Base-by-base conservation (phyloP, 805 yeast species). In the Barnettozyma botsteinii region DNA sequence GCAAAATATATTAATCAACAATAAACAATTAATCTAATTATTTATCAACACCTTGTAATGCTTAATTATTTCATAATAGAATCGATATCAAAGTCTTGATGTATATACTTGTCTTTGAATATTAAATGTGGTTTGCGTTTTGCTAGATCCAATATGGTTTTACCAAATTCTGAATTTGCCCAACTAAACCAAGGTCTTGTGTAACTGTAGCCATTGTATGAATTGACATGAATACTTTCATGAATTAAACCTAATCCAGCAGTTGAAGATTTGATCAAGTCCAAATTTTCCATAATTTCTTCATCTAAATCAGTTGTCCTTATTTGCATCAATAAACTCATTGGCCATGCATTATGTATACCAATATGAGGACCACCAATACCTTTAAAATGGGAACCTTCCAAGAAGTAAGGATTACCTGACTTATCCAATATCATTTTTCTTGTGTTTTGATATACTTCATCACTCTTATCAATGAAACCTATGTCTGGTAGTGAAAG, bases 321-420 rank as follows among this genome's bases (percentile, higher is more conserved):
- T 17, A 86, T 85, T 24, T 78, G 73, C 38, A 85, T 70, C 28
- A 86, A 62, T n/a, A 83, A 63, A 25, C 88, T 77, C 95, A 87
- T 82, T 12, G 96, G 96, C 96, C 96, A 87, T 0, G 94, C 95
- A 55, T 79, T 70, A 17, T 69, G 65, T 18, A 82, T 70, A 1
- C 95, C 96, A 31, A 87, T 75, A 57, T 87, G 96, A 0, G 96
- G 96, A 0, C 96, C 95, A 0, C 96, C 96, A 45, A 88, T 73
- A 0, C 96, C 96, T 48, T 72, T 69, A 53, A 88, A 82, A 46
- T 59, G 61, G 5, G 52, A 50, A 0, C 96, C 96, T 30, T 62
- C 57, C 31, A 84, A 62, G 51, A 64, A 87, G 59, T 85, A 87
- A 1, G 96, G 96, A 56, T 87, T 87, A 0, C 93, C 93, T 5